Conservation (phyloP, 2,329 filamentous ascomycete species). For the Zalaria obscura region DNA sequence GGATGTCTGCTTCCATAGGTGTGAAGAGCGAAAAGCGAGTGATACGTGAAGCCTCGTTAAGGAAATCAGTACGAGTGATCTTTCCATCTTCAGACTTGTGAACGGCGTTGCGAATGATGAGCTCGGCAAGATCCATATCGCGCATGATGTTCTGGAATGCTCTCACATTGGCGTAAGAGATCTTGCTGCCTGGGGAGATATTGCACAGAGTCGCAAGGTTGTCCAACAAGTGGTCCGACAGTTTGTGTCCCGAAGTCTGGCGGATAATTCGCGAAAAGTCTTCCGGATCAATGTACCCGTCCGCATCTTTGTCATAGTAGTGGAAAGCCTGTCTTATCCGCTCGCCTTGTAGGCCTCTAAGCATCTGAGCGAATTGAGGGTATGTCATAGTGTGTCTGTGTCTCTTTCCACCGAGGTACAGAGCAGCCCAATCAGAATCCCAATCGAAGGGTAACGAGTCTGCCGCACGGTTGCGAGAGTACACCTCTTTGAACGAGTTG, state of each 20-base stretch:
- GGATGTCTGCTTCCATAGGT: constrained; percentile 95
- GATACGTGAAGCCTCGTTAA: constrained; percentile 82
- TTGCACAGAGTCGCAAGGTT: constrained; percentile 91
- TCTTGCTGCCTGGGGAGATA: constrained; percentile 79
- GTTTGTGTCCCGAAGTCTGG: constrained; percentile 86
- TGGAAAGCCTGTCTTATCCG: constrained; percentile 91
- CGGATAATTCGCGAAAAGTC: constrained; percentile 95
- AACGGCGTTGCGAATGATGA: constrained; percentile 80
- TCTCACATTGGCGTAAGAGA: constrained; percentile 93
- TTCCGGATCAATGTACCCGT: constrained; percentile 89
- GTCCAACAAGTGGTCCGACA: constrained; percentile 86
- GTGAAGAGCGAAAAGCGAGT: constrained; percentile 94
- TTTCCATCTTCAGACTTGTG: constrained; percentile 74
- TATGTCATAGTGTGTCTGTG: constrained; percentile 87
- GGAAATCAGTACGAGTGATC: constrained; percentile 86
- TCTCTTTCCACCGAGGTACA: constrained; percentile 83
- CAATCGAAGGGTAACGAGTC: constrained; percentile 88
- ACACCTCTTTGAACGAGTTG: constrained; percentile 71
- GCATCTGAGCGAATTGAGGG: constrained; percentile 93
- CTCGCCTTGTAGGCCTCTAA: constrained; percentile 90
- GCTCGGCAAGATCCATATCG: constrained; percentile 94
- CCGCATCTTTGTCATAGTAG: constrained; percentile 75
- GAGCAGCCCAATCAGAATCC: constrained; percentile 89
- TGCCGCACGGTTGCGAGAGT: constrained; percentile 76
- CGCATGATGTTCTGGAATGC: constrained; percentile 97